A percentile compares a stretch with the other conserved stretches of the same genome.
These are phyloP conservation scores for Chaetomiaceae sp. DNA, from an alignment of 2,329 filamentous ascomycete species.

Conservation along the genomic window DNA sequence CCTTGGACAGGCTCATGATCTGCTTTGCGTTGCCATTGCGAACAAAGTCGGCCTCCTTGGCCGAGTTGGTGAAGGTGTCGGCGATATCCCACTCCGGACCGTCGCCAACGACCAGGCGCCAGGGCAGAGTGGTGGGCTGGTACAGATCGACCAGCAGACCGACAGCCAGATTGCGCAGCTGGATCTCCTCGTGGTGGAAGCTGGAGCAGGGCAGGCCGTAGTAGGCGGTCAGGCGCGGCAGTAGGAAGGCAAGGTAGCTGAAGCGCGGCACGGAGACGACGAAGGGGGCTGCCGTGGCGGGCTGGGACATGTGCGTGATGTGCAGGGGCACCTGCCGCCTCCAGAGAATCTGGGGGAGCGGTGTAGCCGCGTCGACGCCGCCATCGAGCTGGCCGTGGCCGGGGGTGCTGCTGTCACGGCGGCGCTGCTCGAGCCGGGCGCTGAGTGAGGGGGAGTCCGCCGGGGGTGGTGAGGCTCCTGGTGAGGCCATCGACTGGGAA, in stretches of 20 bases:
- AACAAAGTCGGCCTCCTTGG: slow-evolving; percentile 76
- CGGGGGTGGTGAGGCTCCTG: slow-evolving; percentile 2
- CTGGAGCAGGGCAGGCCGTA: slow-evolving; percentile 50
- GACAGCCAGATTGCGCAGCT: slow-evolving; percentile 47
- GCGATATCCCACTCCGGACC: slow-evolving; percentile 53
- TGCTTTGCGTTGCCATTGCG: slow-evolving; percentile 82
- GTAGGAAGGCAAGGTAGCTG: slow-evolving; percentile 52
- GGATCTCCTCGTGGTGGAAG: slow-evolving; percentile 52
- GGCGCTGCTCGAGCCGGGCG: not conserved
- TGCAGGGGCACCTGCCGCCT: slow-evolving; percentile 46
- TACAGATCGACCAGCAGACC: slow-evolving; percentile 53
- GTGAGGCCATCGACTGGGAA: slow-evolving; percentile 14
- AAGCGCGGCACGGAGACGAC: slow-evolving; percentile 51
- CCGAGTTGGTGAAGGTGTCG: slow-evolving; percentile 58
- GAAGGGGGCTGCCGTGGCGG: slow-evolving; percentile 39
- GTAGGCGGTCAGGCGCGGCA: slow-evolving; percentile 48
- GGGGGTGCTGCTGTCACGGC: not conserved
- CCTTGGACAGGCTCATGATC: slow-evolving; percentile 82
- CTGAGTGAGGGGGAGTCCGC: not conserved
- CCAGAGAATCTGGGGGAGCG: slow-evolving; percentile 47
- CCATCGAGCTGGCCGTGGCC: not conserved
- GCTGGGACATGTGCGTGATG: slow-evolving; percentile 45
- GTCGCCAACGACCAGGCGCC: slow-evolving; percentile 49
- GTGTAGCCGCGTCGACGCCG: slow-evolving; percentile 8
- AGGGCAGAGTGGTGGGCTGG: slow-evolving; percentile 44